Percentiles rank a stretch among this genome's conserved stretches.
Conservation (phyloP, 805 yeast genomes). For the Komagataella mondaviorum region DNA sequence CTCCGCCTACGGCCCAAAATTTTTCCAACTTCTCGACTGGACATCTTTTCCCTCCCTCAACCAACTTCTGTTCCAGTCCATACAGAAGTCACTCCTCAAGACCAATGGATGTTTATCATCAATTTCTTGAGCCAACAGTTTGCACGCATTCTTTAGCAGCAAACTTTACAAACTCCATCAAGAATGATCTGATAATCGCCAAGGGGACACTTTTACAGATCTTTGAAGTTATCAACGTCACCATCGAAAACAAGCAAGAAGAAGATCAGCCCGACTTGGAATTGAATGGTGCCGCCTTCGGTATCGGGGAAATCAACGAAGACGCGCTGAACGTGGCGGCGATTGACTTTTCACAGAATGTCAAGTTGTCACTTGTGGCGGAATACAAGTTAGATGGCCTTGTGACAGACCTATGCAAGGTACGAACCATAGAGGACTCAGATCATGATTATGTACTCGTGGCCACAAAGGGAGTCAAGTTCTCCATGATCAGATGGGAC, state of each 20-base stretch:
- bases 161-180: constrained; percentile 20
- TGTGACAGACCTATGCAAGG: constrained; percentile 40
- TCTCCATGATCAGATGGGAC: constrained; percentile 70
- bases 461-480: constrained; percentile 61
- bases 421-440: constrained; percentile 33
- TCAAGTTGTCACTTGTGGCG: constrained; percentile 28
- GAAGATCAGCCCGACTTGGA: constrained; percentile 9
- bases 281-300: constrained; percentile 6
- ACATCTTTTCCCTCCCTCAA: neutral
- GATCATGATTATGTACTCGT: constrained; percentile 46
- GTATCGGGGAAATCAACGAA: constrained; percentile 3
- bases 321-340: constrained; percentile 8
- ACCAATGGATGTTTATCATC: constrained; percentile 68
- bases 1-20: neutral
- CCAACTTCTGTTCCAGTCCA: neutral
- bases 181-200: constrained; percentile 50
- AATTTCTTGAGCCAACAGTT: constrained; percentile 63
- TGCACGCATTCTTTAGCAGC: constrained; percentile 49
- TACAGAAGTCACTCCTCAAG: neutral
- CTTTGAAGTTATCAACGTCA: constrained; percentile 25
- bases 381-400: constrained; percentile 66
- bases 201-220: constrained; percentile 60
- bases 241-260: constrained; percentile 7
- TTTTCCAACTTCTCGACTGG: neutral
- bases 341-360: constrained; percentile 2